These are phyloP conservation scores for Cutaneotrichosporon cutaneum DNA, from an alignment of 1,284 basidiomycete species.

Conservation along the genomic window DNA sequence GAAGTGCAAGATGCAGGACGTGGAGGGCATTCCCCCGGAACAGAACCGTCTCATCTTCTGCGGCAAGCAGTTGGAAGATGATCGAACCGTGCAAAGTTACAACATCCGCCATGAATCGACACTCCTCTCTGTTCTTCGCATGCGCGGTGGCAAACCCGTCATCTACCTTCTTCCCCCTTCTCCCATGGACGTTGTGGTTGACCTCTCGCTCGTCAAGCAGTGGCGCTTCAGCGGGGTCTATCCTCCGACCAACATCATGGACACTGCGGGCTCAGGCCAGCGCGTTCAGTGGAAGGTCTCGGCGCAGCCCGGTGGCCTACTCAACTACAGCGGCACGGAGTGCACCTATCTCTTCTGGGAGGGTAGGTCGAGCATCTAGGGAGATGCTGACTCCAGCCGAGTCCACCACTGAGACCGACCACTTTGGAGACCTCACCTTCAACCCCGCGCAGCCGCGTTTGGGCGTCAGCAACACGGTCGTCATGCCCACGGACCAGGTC, in stretches of 20 bases:
- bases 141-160: slow-evolving; percentile 63
- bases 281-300: slow-evolving; percentile 40
- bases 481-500: slow-evolving; percentile 41
- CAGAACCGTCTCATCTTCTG: slow-evolving; percentile 98
- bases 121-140: slow-evolving; percentile 87
- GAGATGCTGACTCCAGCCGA: slow-evolving; percentile 14
- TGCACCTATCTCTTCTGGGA: slow-evolving; percentile 53
- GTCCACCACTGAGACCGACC: slow-evolving; percentile 16
- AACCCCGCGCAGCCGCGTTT: background rate
- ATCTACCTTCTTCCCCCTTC: background rate
- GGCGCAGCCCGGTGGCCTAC: slow-evolving; percentile 34
- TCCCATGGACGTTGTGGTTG: background rate
- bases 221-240: background rate
- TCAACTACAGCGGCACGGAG: slow-evolving; percentile 25
- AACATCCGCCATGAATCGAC: slow-evolving; percentile 89
- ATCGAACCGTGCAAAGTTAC: slow-evolving; percentile 83
- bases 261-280: slow-evolving; percentile 7
- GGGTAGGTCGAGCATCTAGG: background rate
- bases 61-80: slow-evolving; percentile 96
- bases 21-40: slow-evolving; percentile 78
- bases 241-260: background rate
- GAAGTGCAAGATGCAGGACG: slow-evolving; percentile 9
- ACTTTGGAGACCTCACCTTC: slow-evolving; percentile 30
- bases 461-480: slow-evolving; percentile 14
- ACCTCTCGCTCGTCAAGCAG: background rate